These are phyloP conservation scores for Fusarium nodosum DNA, from an alignment of 2,329 filamentous ascomycete genomes.

Conservation along the genomic window DNA sequence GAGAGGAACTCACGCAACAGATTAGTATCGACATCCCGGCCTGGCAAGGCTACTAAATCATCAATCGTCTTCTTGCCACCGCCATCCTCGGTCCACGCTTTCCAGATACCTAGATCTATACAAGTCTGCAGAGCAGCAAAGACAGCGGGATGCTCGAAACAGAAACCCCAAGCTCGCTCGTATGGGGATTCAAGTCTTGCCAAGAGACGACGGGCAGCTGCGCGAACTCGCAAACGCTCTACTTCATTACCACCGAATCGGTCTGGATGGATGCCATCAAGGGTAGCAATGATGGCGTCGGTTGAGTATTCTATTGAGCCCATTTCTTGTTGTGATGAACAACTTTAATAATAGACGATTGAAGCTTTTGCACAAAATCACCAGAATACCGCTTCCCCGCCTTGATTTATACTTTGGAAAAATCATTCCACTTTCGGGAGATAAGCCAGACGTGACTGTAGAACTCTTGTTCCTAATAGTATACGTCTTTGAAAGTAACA, in stretches of 20 bases:
- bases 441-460: background rate
- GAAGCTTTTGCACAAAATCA: background rate
- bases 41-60: slow-evolving; percentile 22
- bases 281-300: slow-evolving; percentile 12
- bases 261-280: slow-evolving; percentile 14
- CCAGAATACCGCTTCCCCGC: background rate
- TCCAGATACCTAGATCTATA: slow-evolving; percentile 35
- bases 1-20: slow-evolving; percentile 13
- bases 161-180: slow-evolving; percentile 39
- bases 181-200: slow-evolving; percentile 33
- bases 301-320: background rate
- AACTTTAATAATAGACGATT: too few relatives aligned
- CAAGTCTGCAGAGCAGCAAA: slow-evolving; percentile 33
- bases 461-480: background rate
- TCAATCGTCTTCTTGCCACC: slow-evolving; percentile 32
- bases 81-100: slow-evolving; percentile 18
- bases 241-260: slow-evolving; percentile 30
- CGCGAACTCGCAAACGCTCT: slow-evolving; percentile 39
- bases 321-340: background rate
- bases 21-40: slow-evolving; percentile 22
- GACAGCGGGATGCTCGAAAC: slow-evolving; percentile 38
- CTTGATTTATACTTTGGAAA: background rate
- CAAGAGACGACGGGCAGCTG: slow-evolving; percentile 20
- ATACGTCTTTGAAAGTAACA: background rate
- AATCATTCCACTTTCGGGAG: background rate